A percentile compares a stretch with the other conserved stretches of the same genome.
phyloP scores from a whole-genome alignment of 768 basidiomycete genomes.

The Phanerochaete carnosa region DNA sequence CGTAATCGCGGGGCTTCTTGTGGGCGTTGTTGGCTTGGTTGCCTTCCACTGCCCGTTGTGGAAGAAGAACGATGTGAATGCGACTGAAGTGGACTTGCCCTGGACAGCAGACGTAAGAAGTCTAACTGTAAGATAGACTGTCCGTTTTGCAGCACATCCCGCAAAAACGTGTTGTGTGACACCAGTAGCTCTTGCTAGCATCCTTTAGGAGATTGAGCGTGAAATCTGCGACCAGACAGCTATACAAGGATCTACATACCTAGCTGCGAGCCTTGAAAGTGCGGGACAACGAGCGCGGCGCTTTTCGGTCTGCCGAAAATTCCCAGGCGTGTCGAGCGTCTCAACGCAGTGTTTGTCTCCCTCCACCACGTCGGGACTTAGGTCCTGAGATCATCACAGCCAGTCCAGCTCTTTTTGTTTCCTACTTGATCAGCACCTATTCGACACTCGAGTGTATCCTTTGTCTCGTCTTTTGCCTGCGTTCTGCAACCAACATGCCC shows the following conservation, averaged over 20 bases:
- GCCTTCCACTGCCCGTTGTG: constrained; percentile 54
- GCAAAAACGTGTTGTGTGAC: neutral
- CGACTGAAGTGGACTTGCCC: constrained; percentile 11
- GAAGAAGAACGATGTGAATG: constrained; percentile 60
- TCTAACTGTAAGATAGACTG: neutral
- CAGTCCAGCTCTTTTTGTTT: neutral
- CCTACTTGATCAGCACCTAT: neutral
- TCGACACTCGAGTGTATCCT: neutral
- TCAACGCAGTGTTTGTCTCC: neutral
- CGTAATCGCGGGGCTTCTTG: constrained; percentile 15
- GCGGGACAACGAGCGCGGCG: neutral
- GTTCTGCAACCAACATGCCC: constrained; percentile 32
- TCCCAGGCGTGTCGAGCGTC: constrained; percentile 1
- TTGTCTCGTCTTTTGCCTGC: neutral
- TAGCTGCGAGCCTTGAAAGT: neutral
- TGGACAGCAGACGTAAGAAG: constrained; percentile 15
- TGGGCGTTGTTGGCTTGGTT: neutral
- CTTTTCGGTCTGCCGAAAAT: neutral
- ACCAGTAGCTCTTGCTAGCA: neutral
- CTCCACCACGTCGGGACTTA: constrained; percentile 1
- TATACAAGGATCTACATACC: neutral
- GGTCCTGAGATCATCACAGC: neutral
- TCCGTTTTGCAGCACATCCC: neutral
- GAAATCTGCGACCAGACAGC: neutral
- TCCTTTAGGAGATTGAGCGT: neutral